phyloP scores from a whole-genome alignment of 352 stramenopile genomes.

The Blastocystis sp. region DNA sequence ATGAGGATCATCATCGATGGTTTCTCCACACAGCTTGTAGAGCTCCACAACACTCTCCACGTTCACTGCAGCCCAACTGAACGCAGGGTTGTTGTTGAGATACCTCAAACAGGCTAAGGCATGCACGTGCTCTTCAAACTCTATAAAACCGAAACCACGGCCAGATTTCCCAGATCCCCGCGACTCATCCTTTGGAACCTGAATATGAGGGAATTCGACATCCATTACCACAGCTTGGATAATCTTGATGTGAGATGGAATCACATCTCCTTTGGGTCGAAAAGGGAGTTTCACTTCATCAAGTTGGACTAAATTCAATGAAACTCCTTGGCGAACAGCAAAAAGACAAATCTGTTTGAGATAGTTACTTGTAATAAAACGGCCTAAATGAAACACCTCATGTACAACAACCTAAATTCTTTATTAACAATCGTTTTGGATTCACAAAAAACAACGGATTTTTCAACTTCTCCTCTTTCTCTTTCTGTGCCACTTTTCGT shows the following conservation, averaged over 20 bases:
- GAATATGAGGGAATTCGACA: background rate
- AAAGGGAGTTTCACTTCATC: conserved; percentile 13
- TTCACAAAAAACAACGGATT: conserved; percentile 94
- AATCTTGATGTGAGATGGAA: background rate
- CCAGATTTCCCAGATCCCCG: background rate
- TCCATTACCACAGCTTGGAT: background rate
- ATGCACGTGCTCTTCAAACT: conserved; percentile 76
- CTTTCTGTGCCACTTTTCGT: conserved; percentile 77
- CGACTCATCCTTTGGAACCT: background rate
- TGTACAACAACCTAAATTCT: conserved; percentile 77
- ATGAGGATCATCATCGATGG: conserved; percentile 14
- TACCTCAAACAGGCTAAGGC: conserved; percentile 72
- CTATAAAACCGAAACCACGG: conserved; percentile 70
- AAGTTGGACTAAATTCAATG: background rate
- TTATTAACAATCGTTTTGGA: conserved; percentile 81
- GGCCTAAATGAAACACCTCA: background rate
- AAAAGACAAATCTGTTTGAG: conserved; percentile 52
- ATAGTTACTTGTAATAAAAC: background rate
- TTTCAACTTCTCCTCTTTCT: conserved; percentile 92
- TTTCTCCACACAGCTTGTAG: conserved; percentile 53
- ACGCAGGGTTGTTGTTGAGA: conserved; percentile 78
- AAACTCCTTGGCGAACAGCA: background rate
- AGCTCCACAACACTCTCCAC: conserved; percentile 7
- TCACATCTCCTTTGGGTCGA: background rate
- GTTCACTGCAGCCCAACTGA: conserved; percentile 66